Evolutionary conservation across 139 green algal genomes (phyloP).

Genomic region (Chlamydomonas sp.): DNA sequence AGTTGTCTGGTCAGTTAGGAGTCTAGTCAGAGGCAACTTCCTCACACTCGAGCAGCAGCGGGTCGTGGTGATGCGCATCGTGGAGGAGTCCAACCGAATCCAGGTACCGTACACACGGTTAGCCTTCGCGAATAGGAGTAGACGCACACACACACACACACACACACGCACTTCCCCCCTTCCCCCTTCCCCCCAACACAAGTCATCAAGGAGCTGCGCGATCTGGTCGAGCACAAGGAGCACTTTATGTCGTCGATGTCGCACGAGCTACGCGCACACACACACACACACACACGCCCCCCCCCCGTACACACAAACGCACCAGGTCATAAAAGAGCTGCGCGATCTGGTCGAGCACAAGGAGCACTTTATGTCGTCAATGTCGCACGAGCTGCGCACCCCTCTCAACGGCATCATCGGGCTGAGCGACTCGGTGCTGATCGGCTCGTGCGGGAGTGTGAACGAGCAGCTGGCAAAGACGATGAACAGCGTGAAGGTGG

Average conservation of each 20-base stretch:
- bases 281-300: too few species aligned
- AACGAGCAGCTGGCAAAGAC: conserved; percentile 25
- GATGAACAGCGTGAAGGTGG: conserved; percentile 39
- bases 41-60: too few species aligned
- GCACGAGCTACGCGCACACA: conserved; percentile 58
- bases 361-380: conserved; percentile 46
- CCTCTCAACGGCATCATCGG: conserved; percentile 60
- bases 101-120: too few species aligned
- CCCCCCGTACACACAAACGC: too few species aligned
- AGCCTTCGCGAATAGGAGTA: too few species aligned
- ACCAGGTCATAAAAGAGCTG: conserved; percentile 40
- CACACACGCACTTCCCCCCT: too few species aligned
- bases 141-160: too few species aligned
- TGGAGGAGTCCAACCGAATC: too few species aligned
- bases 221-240: conserved; percentile 60
- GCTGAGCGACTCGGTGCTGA: conserved; percentile 38
- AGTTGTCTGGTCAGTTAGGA: too few species aligned
- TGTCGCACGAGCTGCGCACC: conserved; percentile 53
- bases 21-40: too few species aligned
- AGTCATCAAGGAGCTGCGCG: conserved; percentile 45
- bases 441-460: conserved; percentile 28
- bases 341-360: conserved; percentile 54
- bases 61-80: too few species aligned
- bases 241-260: conserved; percentile 52
- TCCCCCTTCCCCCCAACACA: neutral